Evolutionary conservation across 352 stramenopile species (phyloP).

Genomic region (Pythium oligandrum): DNA sequence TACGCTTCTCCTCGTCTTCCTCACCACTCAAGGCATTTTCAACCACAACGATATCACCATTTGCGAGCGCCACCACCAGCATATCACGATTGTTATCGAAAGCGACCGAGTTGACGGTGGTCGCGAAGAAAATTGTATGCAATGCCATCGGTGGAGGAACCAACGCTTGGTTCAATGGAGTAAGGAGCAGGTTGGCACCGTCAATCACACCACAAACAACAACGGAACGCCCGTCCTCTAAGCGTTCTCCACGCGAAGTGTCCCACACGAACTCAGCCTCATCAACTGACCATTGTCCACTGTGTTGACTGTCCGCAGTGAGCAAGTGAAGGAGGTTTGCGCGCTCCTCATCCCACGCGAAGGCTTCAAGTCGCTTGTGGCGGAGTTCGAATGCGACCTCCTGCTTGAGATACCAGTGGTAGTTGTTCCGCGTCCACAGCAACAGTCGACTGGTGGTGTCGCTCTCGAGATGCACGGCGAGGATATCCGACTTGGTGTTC

Average conservation of each 20-base stretch:
- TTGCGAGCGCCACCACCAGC: conserved; percentile 36
- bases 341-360: conserved; percentile 55
- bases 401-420: conserved; percentile 85
- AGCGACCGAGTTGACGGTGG: conserved; percentile 41
- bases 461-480: conserved; percentile 45
- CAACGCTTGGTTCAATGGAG: conserved; percentile 53
- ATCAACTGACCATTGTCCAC: conserved; percentile 12
- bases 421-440: conserved; percentile 75
- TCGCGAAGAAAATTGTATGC: conserved; percentile 30
- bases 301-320: background rate
- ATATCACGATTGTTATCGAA: conserved; percentile 45
- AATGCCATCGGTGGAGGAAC: conserved; percentile 66
- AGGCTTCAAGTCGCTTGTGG: conserved; percentile 20
- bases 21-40: background rate
- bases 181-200: conserved; percentile 54
- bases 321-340: conserved; percentile 36
- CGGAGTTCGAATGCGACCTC: conserved; percentile 28
- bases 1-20: too few species aligned
- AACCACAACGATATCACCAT: conserved; percentile 35
- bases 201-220: conserved; percentile 58
- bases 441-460: conserved; percentile 31
- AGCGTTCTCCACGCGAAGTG: conserved; percentile 17
- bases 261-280: conserved; percentile 60
- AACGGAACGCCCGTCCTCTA: conserved; percentile 16
- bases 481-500: conserved; percentile 64